Base-by-base conservation (phyloP, 352 stramenopile species). In the Phytopythium delawarense region DNA sequence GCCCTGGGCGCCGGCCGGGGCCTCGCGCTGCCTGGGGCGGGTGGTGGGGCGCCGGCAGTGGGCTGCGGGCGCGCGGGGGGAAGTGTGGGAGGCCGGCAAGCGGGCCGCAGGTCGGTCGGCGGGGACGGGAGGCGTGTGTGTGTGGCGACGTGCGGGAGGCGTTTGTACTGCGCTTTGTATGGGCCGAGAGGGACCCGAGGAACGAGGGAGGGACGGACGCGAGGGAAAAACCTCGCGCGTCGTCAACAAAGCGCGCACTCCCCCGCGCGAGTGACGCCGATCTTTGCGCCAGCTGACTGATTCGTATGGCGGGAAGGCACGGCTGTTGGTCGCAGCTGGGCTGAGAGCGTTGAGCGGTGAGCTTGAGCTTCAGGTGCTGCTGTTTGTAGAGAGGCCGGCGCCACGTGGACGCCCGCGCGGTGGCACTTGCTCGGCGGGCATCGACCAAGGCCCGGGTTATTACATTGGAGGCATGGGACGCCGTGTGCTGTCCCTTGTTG, bases 171-270 rank as follows among this genome's bases (percentile, higher is more conserved):
- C 35, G 35, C 12, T 54, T 54, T 37, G 25, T 54, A 39, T 54
- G 48, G 23, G 13, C n/a, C 37, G 28, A 16, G 45, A 35, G 46
- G 46, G 23, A 25, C 12, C 39, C 5, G 39, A 18, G 16, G 34
- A 53, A 34, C 13, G 25, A 53, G 28, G 23, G 48, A 32, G 7
- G 20, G 45, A 21, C 42, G 37, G 37, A 49, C 12, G n/a, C 8
- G n/a, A 32, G n/a, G 44, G 18, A 56, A 57, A 57, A 57, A 45
- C 30, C 51, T 44, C 51, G 30, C 30, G 51, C 34, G 20, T 13
- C 25, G 48, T 54, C 48, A 54, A 54, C 48, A 54, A 54, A 49
- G 42, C 42, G 42, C 5, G 32, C 12, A 21, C 32, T 20, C 20
- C 28, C 32, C 21, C 51, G 51, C 11, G 2, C 32, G 28, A 57